Conservation (phyloP, 805 yeast genomes). For the Candida insectalens region DNA sequence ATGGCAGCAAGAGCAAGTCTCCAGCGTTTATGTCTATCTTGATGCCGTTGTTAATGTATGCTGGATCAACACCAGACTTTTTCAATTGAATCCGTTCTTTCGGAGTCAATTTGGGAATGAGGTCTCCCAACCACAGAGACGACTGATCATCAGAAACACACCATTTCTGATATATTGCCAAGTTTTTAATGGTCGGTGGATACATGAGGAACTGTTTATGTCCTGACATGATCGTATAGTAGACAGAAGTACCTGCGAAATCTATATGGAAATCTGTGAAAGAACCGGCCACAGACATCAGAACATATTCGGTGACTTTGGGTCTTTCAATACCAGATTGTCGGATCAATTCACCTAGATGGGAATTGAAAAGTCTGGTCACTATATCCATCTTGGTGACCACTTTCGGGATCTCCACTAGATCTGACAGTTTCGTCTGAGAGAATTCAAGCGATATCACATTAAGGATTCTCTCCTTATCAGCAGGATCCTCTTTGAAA, state of each 20-base stretch:
- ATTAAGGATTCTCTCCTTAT: constrained; percentile 60
- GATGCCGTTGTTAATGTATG: constrained; percentile 26
- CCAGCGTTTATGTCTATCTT: constrained; percentile 36
- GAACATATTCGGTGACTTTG: constrained; percentile 63
- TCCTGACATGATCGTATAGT: constrained; percentile 76
- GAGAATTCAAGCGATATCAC: constrained; percentile 79
- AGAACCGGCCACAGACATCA: constrained; percentile 75
- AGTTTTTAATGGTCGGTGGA: constrained; percentile 64
- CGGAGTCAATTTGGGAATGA: constrained; percentile 17
- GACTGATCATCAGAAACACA: constrained; percentile 56
- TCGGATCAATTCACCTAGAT: constrained; percentile 5
- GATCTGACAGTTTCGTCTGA: constrained; percentile 35
- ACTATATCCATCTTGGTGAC: constrained; percentile 65
- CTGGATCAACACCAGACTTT: constrained; percentile 9
- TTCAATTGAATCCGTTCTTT: constrained; percentile 6
- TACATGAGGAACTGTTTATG: constrained; percentile 62
- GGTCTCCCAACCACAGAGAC: constrained; percentile 54
- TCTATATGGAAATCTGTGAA: constrained; percentile 89
- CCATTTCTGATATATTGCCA: constrained; percentile 62
- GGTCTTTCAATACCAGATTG: constrained; percentile 28
- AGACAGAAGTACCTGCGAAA: constrained; percentile 89
- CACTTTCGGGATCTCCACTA: constrained; percentile 52
- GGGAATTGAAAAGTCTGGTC: constrained; percentile 47
- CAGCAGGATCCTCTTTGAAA: constrained; percentile 32
- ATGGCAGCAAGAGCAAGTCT: constrained; percentile 74